Evolutionary conservation across 1,284 basidiomycete species (phyloP).

Genomic region (Inonotus obliquus): DNA sequence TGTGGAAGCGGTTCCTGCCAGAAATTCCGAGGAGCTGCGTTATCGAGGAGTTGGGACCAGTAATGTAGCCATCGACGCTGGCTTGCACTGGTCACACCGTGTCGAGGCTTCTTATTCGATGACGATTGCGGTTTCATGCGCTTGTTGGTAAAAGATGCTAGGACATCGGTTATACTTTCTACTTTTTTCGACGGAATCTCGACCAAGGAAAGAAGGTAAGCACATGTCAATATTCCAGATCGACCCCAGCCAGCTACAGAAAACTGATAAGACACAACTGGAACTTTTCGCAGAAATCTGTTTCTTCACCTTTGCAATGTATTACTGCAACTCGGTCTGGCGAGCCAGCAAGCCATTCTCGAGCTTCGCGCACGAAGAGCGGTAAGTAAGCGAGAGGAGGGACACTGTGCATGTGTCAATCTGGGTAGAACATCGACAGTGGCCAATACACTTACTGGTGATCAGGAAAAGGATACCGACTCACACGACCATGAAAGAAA

Average conservation of each 20-base stretch:
- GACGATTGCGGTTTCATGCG: conserved; percentile 57
- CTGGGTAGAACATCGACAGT: not conserved
- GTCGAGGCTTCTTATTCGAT: conserved; percentile 42
- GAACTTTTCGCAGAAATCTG: not conserved
- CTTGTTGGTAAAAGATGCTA: conserved; percentile 62
- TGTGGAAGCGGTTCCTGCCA: conserved; percentile 36
- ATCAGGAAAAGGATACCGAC: conserved; percentile 85
- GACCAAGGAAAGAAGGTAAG: conserved; percentile 67
- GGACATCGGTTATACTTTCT: too few relatives aligned
- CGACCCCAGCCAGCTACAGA: conserved; percentile 70
- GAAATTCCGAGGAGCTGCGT: conserved; percentile 46
- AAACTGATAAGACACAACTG: not conserved
- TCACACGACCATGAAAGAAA: conserved; percentile 68
- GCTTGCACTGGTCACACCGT: conserved; percentile 72
- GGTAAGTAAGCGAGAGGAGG: conserved; percentile 81
- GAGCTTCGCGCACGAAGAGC: conserved; percentile 74
- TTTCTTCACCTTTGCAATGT: conserved; percentile 73
- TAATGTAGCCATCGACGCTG: conserved; percentile 71
- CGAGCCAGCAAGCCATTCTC: conserved; percentile 69
- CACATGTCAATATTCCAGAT: conserved; percentile 77
- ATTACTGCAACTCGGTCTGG: conserved; percentile 73
- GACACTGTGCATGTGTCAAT: conserved; percentile 40
- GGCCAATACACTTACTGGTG: conserved; percentile 58
- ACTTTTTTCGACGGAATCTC: conserved; percentile 38
- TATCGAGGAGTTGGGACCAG: conserved; percentile 62